phyloP scores from a whole-genome alignment of 257 asterid species.

The Fraxinus anomala region DNA sequence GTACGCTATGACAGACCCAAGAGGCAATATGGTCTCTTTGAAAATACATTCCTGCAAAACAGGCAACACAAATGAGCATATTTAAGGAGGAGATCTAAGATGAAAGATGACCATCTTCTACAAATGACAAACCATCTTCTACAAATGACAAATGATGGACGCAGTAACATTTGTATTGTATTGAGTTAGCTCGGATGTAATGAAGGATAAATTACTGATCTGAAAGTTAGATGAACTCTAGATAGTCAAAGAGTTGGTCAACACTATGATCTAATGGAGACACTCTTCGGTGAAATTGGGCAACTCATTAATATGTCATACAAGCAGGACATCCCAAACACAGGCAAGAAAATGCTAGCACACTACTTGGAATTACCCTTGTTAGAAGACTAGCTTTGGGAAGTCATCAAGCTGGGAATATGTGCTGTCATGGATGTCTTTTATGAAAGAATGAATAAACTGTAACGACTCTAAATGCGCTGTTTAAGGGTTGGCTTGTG shows the following conservation, averaged over 20 bases:
- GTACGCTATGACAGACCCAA: not conserved
- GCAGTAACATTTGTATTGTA: not conserved
- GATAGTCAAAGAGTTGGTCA: not conserved
- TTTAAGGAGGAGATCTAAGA: not conserved
- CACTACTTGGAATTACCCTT: not conserved
- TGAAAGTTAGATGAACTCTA: not conserved
- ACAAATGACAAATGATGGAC: not conserved
- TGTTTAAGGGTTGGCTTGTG: not conserved
- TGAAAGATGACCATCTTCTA: not conserved
- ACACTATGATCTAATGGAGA: not conserved
- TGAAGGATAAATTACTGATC: no score
- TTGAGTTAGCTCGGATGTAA: no score
- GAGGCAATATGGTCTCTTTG: not conserved
- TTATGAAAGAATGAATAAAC: not conserved
- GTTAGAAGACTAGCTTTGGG: not conserved
- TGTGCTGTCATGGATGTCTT: not conserved
- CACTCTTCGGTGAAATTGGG: not conserved
- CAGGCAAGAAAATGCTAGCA: not conserved
- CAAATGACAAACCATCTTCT: not conserved
- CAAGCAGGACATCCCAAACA: not conserved
- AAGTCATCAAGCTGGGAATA: not conserved
- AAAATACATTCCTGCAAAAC: conserved; percentile 31
- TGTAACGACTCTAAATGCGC: not conserved
- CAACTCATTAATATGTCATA: not conserved
- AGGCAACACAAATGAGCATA: not conserved